These are phyloP conservation scores for Pythium monospermum DNA, from an alignment of 352 stramenopile species.

Conservation along the genomic window DNA sequence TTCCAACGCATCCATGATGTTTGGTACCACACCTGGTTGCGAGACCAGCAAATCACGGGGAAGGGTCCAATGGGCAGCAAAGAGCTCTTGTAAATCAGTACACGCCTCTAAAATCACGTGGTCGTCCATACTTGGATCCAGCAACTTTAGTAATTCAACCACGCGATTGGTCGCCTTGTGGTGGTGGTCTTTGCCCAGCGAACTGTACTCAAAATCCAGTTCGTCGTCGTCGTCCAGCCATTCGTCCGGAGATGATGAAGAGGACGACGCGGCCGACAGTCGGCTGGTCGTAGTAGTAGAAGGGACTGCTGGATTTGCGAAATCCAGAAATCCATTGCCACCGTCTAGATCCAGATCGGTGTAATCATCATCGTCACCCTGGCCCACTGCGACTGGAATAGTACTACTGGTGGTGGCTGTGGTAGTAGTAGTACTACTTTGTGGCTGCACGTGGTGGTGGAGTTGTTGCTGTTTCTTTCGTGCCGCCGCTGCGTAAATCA, in stretches of 20 bases:
- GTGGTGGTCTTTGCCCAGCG: slow-evolving; percentile 59
- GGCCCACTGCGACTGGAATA: slow-evolving; percentile 8
- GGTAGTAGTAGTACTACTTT: no score
- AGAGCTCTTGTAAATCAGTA: slow-evolving; percentile 61
- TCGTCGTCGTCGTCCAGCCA: slow-evolving; percentile 84
- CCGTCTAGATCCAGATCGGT: slow-evolving; percentile 18
- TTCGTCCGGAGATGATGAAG: no score
- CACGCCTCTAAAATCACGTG: slow-evolving; percentile 82
- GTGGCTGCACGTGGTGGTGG: slow-evolving; percentile 11
- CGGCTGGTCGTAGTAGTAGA: slow-evolving; percentile 7
- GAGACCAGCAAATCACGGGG: slow-evolving; percentile 85
- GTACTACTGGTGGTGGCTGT: neutral
- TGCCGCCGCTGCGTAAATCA: slow-evolving; percentile 37
- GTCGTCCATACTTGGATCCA: slow-evolving; percentile 85
- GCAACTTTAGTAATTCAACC: slow-evolving; percentile 64
- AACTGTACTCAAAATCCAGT: slow-evolving; percentile 80
- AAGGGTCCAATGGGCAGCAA: slow-evolving; percentile 67
- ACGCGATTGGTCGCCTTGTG: slow-evolving; percentile 74
- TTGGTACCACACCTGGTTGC: slow-evolving; percentile 87
- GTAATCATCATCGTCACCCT: slow-evolving; percentile 14
- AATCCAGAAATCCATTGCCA: slow-evolving; percentile 13
- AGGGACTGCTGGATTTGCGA: no score
- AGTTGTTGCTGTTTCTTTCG: slow-evolving; percentile 11
- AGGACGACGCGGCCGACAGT: slow-evolving; percentile 29
- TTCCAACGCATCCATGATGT: slow-evolving; percentile 91